Conservation (phyloP, 768 basidiomycete genomes). For the Lactarius tabidus region DNA sequence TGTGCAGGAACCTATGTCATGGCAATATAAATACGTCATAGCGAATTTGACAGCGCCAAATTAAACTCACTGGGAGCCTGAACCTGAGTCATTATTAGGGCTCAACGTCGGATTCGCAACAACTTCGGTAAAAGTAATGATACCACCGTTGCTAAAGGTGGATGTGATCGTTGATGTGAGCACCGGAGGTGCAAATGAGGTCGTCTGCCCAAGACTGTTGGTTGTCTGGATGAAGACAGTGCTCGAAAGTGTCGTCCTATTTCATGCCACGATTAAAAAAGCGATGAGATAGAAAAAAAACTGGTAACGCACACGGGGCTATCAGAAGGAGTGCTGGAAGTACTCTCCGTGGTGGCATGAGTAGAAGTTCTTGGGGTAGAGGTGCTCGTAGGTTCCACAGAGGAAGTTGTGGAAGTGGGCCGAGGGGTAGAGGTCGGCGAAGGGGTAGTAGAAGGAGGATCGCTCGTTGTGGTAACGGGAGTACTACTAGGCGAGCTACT, state of each 20-base stretch:
- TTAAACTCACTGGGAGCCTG: constrained; percentile 44
- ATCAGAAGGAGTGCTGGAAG: constrained; percentile 1
- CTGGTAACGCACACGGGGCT: constrained; percentile 28
- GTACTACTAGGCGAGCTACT: constrained; percentile 4
- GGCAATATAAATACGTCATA: background rate
- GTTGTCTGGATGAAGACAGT: constrained; percentile 58
- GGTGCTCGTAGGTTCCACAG: background rate
- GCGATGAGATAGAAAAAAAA: constrained; percentile 19
- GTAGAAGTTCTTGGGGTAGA: background rate
- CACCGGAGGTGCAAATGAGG: constrained; percentile 49
- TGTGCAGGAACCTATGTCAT: constrained; percentile 69
- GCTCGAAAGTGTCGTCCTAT: constrained; percentile 50
- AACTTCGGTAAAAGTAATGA: constrained; percentile 58
- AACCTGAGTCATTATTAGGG: constrained; percentile 41
- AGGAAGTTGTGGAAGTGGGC: constrained; percentile 1
- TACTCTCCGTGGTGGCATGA: background rate
- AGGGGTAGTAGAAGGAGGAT: constrained; percentile 4
- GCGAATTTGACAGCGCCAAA: background rate
- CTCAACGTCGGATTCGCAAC: constrained; percentile 70
- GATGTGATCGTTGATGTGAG: constrained; percentile 56
- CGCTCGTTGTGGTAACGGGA: background rate
- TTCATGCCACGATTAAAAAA: constrained; percentile 13
- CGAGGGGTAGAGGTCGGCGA: background rate
- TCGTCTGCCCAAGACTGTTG: constrained; percentile 47
- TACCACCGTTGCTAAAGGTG: constrained; percentile 49